phyloP scores from a whole-genome alignment of 2,329 filamentous ascomycete genomes.

The Geosmithia flava region DNA sequence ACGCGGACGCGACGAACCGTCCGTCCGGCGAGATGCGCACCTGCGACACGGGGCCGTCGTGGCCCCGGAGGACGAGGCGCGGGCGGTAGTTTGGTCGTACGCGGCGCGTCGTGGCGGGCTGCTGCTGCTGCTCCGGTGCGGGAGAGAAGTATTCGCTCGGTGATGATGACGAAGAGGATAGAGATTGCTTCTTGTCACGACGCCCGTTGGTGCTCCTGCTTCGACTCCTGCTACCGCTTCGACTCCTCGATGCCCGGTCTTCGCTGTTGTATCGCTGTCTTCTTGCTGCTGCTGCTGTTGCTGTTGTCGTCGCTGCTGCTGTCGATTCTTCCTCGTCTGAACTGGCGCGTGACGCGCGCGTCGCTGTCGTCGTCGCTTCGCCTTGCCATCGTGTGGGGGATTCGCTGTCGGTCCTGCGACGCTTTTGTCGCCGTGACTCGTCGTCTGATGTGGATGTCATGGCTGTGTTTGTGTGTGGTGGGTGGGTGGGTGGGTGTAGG shows the following conservation, averaged over 20 bases:
- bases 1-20: slow-evolving; percentile 77
- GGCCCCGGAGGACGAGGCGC: slow-evolving; percentile 61
- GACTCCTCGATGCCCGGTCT: no score
- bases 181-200: slow-evolving; percentile 7
- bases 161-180: slow-evolving; percentile 17
- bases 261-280: slow-evolving; percentile 8
- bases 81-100: slow-evolving; percentile 54
- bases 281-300: slow-evolving; percentile 11
- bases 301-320: slow-evolving; percentile 3
- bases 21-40: slow-evolving; percentile 89
- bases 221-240: no score
- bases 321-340: no score
- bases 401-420: slow-evolving; percentile 17
- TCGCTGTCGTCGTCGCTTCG: background rate
- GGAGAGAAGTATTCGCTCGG: slow-evolving; percentile 13
- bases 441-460: slow-evolving; percentile 17
- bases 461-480: background rate
- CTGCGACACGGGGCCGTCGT: slow-evolving; percentile 67
- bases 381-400: slow-evolving; percentile 9
- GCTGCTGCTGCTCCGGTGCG: slow-evolving; percentile 15
- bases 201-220: no score
- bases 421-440: slow-evolving; percentile 16
- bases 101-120: slow-evolving; percentile 16
- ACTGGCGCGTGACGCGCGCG: background rate
- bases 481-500: background rate